Base-by-base conservation (phyloP, 163 green algal genomes). In the Chlorella variabilis region DNA sequence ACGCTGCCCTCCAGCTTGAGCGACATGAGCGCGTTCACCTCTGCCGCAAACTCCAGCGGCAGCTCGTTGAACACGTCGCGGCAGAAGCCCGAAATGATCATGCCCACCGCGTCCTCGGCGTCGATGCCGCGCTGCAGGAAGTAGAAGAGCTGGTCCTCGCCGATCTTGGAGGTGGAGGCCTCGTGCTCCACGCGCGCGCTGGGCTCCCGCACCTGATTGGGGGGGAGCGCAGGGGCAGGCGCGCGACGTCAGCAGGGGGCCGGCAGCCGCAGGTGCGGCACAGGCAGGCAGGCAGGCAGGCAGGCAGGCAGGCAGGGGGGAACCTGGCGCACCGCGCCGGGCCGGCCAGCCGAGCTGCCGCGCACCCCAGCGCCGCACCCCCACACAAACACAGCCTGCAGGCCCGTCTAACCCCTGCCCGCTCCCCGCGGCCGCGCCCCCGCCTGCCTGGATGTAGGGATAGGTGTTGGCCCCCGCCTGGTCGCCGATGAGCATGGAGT, bases 401-500 rank as follows among this genome's bases (percentile, higher is more conserved):
- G 29, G 20, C 27, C n/a, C 27, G 9, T 38, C 59, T 38, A 38
- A n/a, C 9, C 54, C 54, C 27, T 67, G 29, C n/a, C 20, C 9
- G n/a, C n/a, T 4, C n/a, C 8, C 27, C 18, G n/a, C 59, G 59
- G 38, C 29, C 0, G 4, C 45, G 34, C 67, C 2, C 36, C 89
- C 80, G 29, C 85, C 61, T 68, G 98, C 96, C 88, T 97, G 88
- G 77, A 99, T 98, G 93, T 99, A 99, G 1, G 97, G 97, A 88
- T 99, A 99, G 0, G 97, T 99, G 90, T 99, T 98, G 70, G 97
- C 97, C 2, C 86, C 95, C 18, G 96, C 96, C 7, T 84, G 89
- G 90, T 99, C 97, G 0, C 97, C 97, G 71, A 99, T 99, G n/a
- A 99, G 91, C 97, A 99, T 99, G 31, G 92, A 98, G 88, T 99